A percentile compares a stretch with the other conserved stretches of the same genome.
These are phyloP conservation scores for Plantago lanceolata DNA, from an alignment of 305 asterid genomes.

Conservation along the genomic window DNA sequence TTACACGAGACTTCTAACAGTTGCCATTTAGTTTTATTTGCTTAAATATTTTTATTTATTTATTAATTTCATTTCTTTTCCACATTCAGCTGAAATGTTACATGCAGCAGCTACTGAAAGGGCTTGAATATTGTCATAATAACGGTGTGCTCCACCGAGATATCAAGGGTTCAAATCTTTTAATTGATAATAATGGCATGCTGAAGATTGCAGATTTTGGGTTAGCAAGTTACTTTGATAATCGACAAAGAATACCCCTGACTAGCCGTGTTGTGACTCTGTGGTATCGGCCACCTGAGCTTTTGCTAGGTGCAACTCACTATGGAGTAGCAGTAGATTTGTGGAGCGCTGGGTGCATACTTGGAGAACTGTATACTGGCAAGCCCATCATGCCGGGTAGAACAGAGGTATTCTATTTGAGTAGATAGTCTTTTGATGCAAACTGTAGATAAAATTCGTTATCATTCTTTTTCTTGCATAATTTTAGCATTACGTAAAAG, in stretches of 20 bases:
- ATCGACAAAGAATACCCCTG: not conserved
- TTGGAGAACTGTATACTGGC: conserved; percentile 11
- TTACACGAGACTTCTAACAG: not conserved
- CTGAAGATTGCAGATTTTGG: conserved; percentile 18
- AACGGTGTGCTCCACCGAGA: conserved; percentile 10
- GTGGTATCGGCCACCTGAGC: conserved; percentile 15
- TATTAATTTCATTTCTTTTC: not conserved
- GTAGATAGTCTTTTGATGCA: not conserved
- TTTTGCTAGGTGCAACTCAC: conserved; percentile 12
- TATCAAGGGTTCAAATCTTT: conserved; percentile 13
- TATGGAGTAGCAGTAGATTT: conserved; percentile 13
- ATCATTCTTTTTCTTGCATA: too few relatives aligned
- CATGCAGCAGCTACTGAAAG: conserved; percentile 10
- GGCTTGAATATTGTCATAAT: conserved; percentile 13
- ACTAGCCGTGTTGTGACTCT: conserved; percentile 14
- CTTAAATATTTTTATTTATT: not conserved
- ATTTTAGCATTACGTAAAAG: too few relatives aligned
- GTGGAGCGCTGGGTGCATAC: conserved; percentile 19
- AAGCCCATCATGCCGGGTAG: conserved; percentile 14
- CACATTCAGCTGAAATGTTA: conserved; percentile 13
- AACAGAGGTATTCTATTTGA: conserved; percentile 1
- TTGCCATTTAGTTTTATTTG: not conserved
- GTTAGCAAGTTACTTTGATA: conserved; percentile 5
- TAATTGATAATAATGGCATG: conserved; percentile 6
- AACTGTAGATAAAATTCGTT: too few relatives aligned